Base-by-base conservation (phyloP, 2,329 filamentous ascomycete species). In the Calonectria pteridis region DNA sequence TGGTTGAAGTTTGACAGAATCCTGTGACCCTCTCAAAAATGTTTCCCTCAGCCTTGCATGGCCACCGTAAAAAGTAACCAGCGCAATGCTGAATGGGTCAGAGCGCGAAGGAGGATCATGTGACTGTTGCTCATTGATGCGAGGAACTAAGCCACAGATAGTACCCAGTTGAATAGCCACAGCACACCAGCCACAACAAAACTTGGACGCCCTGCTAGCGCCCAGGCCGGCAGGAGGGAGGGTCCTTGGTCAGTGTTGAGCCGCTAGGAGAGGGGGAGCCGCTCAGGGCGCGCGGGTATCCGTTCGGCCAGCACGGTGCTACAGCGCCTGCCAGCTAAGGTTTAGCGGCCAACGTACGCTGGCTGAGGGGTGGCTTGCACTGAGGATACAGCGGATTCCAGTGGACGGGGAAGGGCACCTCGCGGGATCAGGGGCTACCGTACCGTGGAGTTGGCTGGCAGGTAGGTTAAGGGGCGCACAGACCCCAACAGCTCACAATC, bases 21-120 rank as follows among this genome's bases (percentile, higher is more conserved):
- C 53, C 49, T 71, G 50, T 58, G 70, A 62, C 66, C 33, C 55
- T 72, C 55, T 77, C 78, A 77, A 80, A 80, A 80, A 77, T 80
- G 78, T 80, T 80, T 79, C 79, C 59, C 67, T 74, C 78, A 81
- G 79, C 79, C 79, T 81, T 72, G 79, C 79, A 80, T 79, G 29
- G 63, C 40, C 63, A 74, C 73, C 71, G 72, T 70, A 75, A 80
- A 79, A 63, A 26, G 35, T 28, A n/a, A 55, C 64, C 43, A 59
- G 66, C 28, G 37, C 35, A 28, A 59, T 33, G 6, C 18, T 5
- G 65, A 71, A 73, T 62, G 77, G 78, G 77, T 78, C 77, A 58
- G 64, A 71, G 68, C 49, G 59, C 64, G 20, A 14, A 29, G 29
- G n/a, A 18, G 20, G 29, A 74, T 80, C 78, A 80, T 79, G 79